phyloP scores from a whole-genome alignment of 169 alveolate genomes.

The Plasmodium malariae region DNA sequence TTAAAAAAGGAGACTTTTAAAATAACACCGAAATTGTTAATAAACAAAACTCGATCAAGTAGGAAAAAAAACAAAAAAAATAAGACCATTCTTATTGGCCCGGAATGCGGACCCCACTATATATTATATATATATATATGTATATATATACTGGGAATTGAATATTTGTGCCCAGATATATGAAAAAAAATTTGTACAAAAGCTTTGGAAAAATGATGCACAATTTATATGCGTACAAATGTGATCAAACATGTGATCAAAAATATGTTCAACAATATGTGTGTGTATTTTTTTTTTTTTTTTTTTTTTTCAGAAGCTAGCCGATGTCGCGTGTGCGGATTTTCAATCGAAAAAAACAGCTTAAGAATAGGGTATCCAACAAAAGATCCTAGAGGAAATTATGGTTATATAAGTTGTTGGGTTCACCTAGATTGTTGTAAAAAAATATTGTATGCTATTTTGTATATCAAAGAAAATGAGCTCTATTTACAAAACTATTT shows the following conservation, averaged over 20 bases:
- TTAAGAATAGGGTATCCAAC: slow-evolving; percentile 78
- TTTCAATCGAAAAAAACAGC: slow-evolving; percentile 52
- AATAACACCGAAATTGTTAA: slow-evolving; percentile 60
- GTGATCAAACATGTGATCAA: too few relatives aligned
- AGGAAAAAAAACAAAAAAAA: slow-evolving; percentile 1
- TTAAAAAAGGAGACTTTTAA: slow-evolving; percentile 34
- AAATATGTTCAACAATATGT: too few relatives aligned
- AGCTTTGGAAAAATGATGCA: too few relatives aligned
- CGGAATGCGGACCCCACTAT: too few relatives aligned
- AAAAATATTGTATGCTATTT: slow-evolving; percentile 48
- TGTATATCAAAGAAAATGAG: slow-evolving; percentile 32
- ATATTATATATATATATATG: too few relatives aligned
- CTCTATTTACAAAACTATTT: slow-evolving; percentile 36
- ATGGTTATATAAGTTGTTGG: slow-evolving; percentile 80
- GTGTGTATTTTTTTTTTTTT: too few relatives aligned
- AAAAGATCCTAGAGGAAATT: slow-evolving; percentile 77
- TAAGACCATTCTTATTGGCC: too few relatives aligned
- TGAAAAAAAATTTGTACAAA: too few relatives aligned
- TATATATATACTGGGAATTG: too few relatives aligned
- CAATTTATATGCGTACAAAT: not conserved
- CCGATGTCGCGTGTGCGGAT: slow-evolving; percentile 77
- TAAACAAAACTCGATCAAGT: slow-evolving; percentile 53
- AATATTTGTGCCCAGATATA: too few relatives aligned
- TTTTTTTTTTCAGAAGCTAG: slow-evolving; percentile 44
- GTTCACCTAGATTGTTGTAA: slow-evolving; percentile 78